Base-by-base conservation (phyloP, 2,329 filamentous ascomycete species). In the Penicillium sp. region DNA sequence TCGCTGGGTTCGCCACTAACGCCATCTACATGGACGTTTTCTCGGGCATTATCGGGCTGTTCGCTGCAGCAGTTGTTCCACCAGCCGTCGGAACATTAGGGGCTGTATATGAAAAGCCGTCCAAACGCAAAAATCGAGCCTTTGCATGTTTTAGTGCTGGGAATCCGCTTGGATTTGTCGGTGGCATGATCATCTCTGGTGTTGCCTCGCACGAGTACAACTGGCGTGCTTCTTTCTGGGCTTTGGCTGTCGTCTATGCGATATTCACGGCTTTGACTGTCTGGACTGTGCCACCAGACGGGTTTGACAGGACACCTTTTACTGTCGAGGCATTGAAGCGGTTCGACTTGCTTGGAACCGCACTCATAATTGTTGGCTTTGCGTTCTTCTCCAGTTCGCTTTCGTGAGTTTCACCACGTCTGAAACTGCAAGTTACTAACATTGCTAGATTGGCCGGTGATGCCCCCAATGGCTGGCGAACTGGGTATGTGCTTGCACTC, bases 81-180 rank as follows among this genome's bases (percentile, higher is more conserved):
- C 76, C 80, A 0, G 78, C 79, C 0, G 75, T 82, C 31, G 80
- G 79, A 0, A 75, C 79, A 32, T 65, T 85, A 0, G 81, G 80
- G 10, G 71, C 74, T 0, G 72, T 78, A 6, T 85, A 85, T 47
- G 68, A 71, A n/a, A 68, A 68, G 48, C 80, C 80, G 0, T 74
- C 69, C 8, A 70, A 68, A 40, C 64, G 79, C n/a, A 82, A 82
- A 66, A 83, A 83, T 47, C 65, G 70, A 44, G 79, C 74, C 0
- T 82, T 82, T 55, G 79, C 77, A 0, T 79, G 76, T 47, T 82
- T 82, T 50, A 70, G 66, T 17, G 73, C 74, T 0, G 75, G 75
- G 0, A 78, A 77, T 35, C 75, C 75, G 0, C 54, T 78, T 1
- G 75, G 75, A 0, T 77, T 75, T 39, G 73, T 76, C 0, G 69